These are phyloP conservation scores for Arthrobotrys conoides DNA, from an alignment of 2,329 filamentous ascomycete species.

Conservation along the genomic window DNA sequence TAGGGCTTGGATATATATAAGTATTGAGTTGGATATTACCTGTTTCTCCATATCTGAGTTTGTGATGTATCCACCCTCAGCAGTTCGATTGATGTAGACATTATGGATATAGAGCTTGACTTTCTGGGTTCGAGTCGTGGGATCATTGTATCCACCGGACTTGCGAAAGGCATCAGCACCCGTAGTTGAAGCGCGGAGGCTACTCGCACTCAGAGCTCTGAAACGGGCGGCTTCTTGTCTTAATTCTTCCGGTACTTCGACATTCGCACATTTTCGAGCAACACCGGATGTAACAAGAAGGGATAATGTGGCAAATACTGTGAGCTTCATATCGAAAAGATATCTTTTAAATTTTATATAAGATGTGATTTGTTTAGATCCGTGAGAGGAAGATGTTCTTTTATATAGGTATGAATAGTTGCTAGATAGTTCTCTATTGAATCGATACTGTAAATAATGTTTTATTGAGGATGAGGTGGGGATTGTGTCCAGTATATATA, in stretches of 20 bases:
- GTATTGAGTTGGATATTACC: neutral
- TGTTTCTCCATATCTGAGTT: constrained; percentile 34
- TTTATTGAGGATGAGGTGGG: neutral
- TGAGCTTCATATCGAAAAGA: constrained; percentile 21
- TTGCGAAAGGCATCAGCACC: neutral
- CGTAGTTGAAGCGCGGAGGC: neutral
- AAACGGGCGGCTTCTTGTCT: constrained; percentile 21
- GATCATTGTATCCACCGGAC: constrained; percentile 3
- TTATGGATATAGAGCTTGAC: constrained; percentile 43
- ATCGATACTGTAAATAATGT: neutral
- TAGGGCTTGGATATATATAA: neutral
- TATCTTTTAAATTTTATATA: neutral
- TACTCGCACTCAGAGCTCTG: constrained; percentile 8
- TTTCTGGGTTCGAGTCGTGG: constrained; percentile 17
- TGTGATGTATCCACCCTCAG: constrained; percentile 35
- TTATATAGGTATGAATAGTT: neutral
- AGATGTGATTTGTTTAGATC: neutral
- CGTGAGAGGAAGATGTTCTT: neutral
- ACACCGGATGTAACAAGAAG: neutral
- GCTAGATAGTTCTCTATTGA: neutral
- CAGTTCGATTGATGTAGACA: constrained; percentile 39
- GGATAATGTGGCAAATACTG: neutral
- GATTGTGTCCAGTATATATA: constrained; percentile 12
- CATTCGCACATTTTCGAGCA: constrained; percentile 27
- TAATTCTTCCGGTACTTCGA: constrained; percentile 24